phyloP scores from a whole-genome alignment of 164 flowering plant genomes.

The Vitis riparia region DNA sequence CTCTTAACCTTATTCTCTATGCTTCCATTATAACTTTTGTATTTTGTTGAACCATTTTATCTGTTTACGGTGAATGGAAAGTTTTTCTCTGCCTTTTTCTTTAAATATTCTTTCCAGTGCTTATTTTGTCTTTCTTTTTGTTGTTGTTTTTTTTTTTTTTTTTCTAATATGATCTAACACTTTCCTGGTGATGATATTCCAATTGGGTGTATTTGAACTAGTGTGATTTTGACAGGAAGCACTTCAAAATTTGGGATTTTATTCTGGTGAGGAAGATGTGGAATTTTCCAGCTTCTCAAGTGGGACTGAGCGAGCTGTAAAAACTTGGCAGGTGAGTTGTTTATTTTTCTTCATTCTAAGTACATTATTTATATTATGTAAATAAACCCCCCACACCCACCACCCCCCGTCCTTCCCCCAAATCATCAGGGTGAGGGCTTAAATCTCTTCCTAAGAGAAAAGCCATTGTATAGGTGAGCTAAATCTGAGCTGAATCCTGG shows the following conservation, averaged over 20 bases:
- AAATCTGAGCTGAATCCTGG: background rate
- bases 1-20: too few species aligned
- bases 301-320: slow-evolving; percentile 90
- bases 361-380: too few species aligned
- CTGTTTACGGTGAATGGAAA: too few species aligned
- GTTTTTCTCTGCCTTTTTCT: background rate
- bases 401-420: too few species aligned
- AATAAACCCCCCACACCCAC: too few species aligned
- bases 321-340: slow-evolving; percentile 89
- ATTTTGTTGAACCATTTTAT: too few species aligned
- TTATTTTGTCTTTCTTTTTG: background rate
- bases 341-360: background rate
- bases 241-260: slow-evolving; percentile 72
- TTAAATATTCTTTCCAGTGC: background rate
- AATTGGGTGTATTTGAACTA: background rate
- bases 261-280: slow-evolving; percentile 92
- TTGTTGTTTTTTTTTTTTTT: background rate
- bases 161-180: background rate
- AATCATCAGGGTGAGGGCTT: too few species aligned
- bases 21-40: too few species aligned
- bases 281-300: slow-evolving; percentile 79
- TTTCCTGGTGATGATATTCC: background rate
- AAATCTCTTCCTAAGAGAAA: too few species aligned
- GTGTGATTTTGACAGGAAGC: slow-evolving; percentile 65
- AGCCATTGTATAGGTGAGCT: too few species aligned